phyloP scores from a whole-genome alignment of 1,284 basidiomycete species.

The Afroboletus lepidellus region DNA sequence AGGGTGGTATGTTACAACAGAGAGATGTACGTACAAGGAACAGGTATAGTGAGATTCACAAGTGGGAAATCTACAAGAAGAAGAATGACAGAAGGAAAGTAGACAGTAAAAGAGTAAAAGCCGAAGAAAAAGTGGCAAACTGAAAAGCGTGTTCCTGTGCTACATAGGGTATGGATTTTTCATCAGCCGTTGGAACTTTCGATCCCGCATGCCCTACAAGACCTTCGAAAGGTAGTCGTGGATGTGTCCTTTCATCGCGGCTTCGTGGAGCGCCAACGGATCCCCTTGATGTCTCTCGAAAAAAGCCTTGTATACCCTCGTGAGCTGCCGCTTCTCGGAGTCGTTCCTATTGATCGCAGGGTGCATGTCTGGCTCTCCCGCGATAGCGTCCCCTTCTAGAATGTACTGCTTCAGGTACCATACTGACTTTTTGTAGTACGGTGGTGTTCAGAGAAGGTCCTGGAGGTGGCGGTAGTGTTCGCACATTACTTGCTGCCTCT shows the following conservation, averaged over 20 bases:
- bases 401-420: constrained; percentile 3
- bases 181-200: too few species aligned
- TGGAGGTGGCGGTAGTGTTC: neutral
- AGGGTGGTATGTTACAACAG: too few species aligned
- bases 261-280: constrained; percentile 4
- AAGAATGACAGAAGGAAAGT: too few species aligned
- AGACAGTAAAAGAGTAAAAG: too few species aligned
- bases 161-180: too few species aligned
- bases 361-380: neutral
- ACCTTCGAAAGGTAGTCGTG: neutral
- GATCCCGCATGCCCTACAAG: too few species aligned
- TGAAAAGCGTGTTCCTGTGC: too few species aligned
- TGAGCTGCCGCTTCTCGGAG: constrained; percentile 1
- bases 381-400: neutral
- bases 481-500: neutral
- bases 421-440: neutral
- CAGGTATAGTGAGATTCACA: too few species aligned
- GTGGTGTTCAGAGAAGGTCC: neutral
- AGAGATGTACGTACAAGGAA: too few species aligned
- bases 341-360: neutral
- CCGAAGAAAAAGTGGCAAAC: too few species aligned
- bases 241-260: neutral
- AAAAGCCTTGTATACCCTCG: neutral
- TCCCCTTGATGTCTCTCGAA: neutral
- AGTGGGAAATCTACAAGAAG: too few species aligned